These are phyloP conservation scores for Hericium rajendrae DNA, from an alignment of 768 basidiomycete genomes.

Conservation along the genomic window DNA sequence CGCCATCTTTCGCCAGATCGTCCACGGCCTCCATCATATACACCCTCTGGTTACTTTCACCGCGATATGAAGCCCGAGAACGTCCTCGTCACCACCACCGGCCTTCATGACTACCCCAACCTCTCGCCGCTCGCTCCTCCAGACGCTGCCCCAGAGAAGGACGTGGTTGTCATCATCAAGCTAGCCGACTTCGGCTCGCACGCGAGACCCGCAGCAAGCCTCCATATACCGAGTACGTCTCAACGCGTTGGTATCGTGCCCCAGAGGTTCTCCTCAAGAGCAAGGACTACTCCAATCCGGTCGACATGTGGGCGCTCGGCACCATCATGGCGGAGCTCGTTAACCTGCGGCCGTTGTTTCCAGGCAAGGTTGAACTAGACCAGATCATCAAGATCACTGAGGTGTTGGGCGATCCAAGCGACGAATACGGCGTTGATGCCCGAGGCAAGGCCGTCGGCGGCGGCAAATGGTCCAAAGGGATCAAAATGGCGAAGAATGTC, in stretches of 20 bases:
- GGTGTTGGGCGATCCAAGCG: slow-evolving; percentile 83
- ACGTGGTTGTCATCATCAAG: slow-evolving; percentile 95
- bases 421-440: slow-evolving; percentile 71
- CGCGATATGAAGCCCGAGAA: slow-evolving; percentile 99
- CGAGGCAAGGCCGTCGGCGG: slow-evolving; percentile 70
- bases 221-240: slow-evolving; percentile 98
- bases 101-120: slow-evolving; percentile 83
- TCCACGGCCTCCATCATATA: slow-evolving; percentile 85
- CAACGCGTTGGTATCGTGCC: slow-evolving; percentile 99
- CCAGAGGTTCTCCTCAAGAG: slow-evolving; percentile 92
- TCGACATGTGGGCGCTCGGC: slow-evolving; percentile 99
- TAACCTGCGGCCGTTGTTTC: slow-evolving; percentile 92
- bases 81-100: slow-evolving; percentile 94
- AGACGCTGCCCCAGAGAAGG: slow-evolving; percentile 69
- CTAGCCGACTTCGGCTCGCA: slow-evolving; percentile 98
- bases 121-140: slow-evolving; percentile 60
- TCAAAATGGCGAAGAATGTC: slow-evolving; percentile 75
- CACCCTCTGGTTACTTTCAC: slow-evolving; percentile 94
- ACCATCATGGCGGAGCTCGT: slow-evolving; percentile 97
- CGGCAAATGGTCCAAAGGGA: slow-evolving; percentile 77
- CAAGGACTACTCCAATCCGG: slow-evolving; percentile 90
- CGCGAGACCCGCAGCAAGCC: slow-evolving; percentile 80
- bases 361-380: slow-evolving; percentile 86
- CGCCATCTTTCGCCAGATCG: slow-evolving; percentile 89
- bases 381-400: slow-evolving; percentile 88